Evolutionary conservation across 139 green algal species (phyloP).

Genomic region (Chlorella sp.): DNA sequence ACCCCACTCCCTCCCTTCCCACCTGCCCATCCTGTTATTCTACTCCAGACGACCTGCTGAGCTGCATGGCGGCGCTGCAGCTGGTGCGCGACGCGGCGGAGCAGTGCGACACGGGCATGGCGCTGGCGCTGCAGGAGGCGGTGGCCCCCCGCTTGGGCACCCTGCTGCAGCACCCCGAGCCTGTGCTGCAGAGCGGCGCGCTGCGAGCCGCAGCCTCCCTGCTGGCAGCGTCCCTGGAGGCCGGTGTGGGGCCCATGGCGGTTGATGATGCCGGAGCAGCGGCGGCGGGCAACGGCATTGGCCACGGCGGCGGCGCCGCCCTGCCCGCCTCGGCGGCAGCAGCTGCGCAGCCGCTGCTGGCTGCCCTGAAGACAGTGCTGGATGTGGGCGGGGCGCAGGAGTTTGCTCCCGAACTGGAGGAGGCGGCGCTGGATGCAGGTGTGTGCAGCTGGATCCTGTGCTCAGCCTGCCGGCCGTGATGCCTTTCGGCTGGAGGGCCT

Average conservation of each 20-base stretch:
- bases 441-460: background rate
- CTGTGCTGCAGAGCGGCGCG: conserved; percentile 22
- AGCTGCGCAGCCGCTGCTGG: conserved; percentile 13
- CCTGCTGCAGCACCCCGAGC: conserved; percentile 25
- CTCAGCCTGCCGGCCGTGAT: too few relatives aligned
- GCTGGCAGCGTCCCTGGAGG: background rate
- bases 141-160: background rate
- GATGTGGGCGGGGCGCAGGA: conserved; percentile 26
- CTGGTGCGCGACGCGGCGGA: conserved; percentile 22
- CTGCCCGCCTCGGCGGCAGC: background rate
- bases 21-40: too few relatives aligned
- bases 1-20: too few relatives aligned
- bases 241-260: background rate
- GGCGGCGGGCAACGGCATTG: background rate
- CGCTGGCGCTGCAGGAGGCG: background rate
- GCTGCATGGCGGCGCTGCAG: conserved; percentile 38
- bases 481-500: too few relatives aligned
- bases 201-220: conserved; percentile 12
- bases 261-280: background rate
- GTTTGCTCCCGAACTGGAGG: conserved; percentile 12
- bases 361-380: conserved; percentile 26
- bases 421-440: conserved; percentile 31
- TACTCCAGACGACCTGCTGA: conserved; percentile 27
- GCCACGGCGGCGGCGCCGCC: too few relatives aligned
- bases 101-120: conserved; percentile 19